Percentiles rank a stretch among this genome's conserved stretches.
These are phyloP conservation scores for Tetrapisispora namnaoensis DNA, from an alignment of 805 yeast species.

Conservation along the genomic window DNA sequence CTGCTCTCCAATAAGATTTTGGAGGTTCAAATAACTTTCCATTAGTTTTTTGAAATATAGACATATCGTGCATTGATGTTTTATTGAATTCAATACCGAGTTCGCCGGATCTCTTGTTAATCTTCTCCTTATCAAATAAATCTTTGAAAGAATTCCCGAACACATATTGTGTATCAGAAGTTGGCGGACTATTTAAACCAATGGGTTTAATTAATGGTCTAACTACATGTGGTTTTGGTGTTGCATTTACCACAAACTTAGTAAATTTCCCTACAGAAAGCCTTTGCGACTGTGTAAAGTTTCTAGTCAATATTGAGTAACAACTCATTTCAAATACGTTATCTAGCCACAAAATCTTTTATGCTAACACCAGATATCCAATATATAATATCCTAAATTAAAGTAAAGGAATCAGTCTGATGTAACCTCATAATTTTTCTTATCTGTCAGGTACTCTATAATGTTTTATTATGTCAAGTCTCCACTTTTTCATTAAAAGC, in stretches of 20 bases:
- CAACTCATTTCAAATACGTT: background rate
- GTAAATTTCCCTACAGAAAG: constrained; percentile 26
- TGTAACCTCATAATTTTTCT: no score
- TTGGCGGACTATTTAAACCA: constrained; percentile 35
- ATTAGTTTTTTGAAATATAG: constrained; percentile 56
- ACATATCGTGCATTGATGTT: constrained; percentile 59
- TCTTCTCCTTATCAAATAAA: constrained; percentile 40
- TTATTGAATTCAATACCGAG: constrained; percentile 55
- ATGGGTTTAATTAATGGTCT: constrained; percentile 36
- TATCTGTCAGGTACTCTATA: background rate
- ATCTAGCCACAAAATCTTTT: background rate
- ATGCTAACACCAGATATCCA: background rate
- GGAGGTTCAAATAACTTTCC: constrained; percentile 87
- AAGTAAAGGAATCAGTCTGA: no score
- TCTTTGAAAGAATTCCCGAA: constrained; percentile 38
- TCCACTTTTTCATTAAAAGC: background rate
- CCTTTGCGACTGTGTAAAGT: background rate
- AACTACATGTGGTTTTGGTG: constrained; percentile 29
- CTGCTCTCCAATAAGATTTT: constrained; percentile 60
- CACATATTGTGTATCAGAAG: constrained; percentile 25
- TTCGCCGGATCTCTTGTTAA: constrained; percentile 39
- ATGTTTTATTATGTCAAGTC: background rate
- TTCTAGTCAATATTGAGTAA: background rate
- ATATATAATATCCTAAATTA: no score
- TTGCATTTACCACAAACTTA: constrained; percentile 12